Conservation (phyloP, 495 filamentous ascomycete species). For the Penicillium coffeae region DNA sequence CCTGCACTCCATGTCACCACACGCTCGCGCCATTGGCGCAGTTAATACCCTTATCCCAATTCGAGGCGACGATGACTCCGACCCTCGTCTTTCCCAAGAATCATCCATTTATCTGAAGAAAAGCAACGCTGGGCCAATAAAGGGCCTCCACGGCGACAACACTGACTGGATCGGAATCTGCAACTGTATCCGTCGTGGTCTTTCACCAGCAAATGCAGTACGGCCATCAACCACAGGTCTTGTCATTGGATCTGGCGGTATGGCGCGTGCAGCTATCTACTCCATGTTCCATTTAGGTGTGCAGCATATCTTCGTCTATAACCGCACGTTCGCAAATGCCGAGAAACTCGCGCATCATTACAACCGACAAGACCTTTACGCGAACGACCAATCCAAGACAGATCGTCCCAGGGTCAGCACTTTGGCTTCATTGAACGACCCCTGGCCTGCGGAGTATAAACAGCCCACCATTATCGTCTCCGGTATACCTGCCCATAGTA, state of each 20-base stretch:
- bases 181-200: slow-evolving; percentile 63
- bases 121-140: slow-evolving; percentile 58
- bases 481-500: slow-evolving; percentile 66
- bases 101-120: slow-evolving; percentile 51
- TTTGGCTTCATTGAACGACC: slow-evolving; percentile 49
- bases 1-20: slow-evolving; percentile 64
- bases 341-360: slow-evolving; percentile 65
- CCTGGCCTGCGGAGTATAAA: slow-evolving; percentile 61
- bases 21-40: slow-evolving; percentile 73
- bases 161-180: slow-evolving; percentile 80
- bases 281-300: slow-evolving; percentile 73
- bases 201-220: slow-evolving; percentile 73
- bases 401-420: slow-evolving; percentile 47
- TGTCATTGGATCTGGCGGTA: slow-evolving; percentile 75
- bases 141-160: slow-evolving; percentile 73
- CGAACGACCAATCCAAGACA: slow-evolving; percentile 12
- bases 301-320: slow-evolving; percentile 69
- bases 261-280: slow-evolving; percentile 77
- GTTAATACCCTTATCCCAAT: slow-evolving; percentile 75
- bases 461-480: slow-evolving; percentile 71
- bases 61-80: slow-evolving; percentile 50
- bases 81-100: slow-evolving; percentile 30
- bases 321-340: slow-evolving; percentile 59
- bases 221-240: slow-evolving; percentile 64
- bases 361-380: slow-evolving; percentile 43